Base-by-base conservation (phyloP, 2,329 filamentous ascomycete species). In the Colletotrichum sp. region DNA sequence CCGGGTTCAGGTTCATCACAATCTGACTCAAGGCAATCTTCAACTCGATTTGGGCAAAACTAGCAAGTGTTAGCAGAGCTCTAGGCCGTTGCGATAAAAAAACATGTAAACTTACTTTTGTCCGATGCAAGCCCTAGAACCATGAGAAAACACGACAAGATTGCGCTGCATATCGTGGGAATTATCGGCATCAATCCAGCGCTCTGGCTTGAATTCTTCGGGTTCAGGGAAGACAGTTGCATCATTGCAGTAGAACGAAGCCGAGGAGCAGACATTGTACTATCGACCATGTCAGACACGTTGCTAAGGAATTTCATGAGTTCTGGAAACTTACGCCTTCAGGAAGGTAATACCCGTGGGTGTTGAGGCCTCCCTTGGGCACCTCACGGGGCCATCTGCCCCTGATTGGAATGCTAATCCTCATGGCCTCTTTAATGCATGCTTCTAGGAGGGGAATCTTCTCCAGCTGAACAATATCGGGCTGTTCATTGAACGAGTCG, bases 241-340 rank as follows among this genome's bases (percentile, higher is more conserved):
- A 4, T 61, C 58, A 0, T 61, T 34, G n/a, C 58, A 61, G 58
- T 34, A 61, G 18, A 61, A 32, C 6, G 27, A 34, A 6, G 58
- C 30, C 5, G 58, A 61, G 7, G 58, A 61, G 18, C 10, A 61
- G 0, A 34, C 6, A 22, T 32, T 61, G 9, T 61, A 61, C 58
- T 61, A n/a, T n/a, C 30, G 16, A 12, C 18, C 4, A 15, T 61
- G 28, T 61, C 8, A 61, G 58, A 1, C 9, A 61, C n/a, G 9
- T 0, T 22, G 2, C 30, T 5, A 16, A 32, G 27, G 2, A 34
- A 13, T 13, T 0, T 1, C 10, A 32, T 34, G 1, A 8, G 27
- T 10, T 61, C 3, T 22, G n/a, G 6, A 61, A 15, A 25, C 58
- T 34, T 22, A 61, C 58, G 16, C 58, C 58, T 22, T 61, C 30